Evolutionary conservation across 2,329 filamentous ascomycete species (phyloP).

Genomic region (Chaetomium globosum): DNA sequence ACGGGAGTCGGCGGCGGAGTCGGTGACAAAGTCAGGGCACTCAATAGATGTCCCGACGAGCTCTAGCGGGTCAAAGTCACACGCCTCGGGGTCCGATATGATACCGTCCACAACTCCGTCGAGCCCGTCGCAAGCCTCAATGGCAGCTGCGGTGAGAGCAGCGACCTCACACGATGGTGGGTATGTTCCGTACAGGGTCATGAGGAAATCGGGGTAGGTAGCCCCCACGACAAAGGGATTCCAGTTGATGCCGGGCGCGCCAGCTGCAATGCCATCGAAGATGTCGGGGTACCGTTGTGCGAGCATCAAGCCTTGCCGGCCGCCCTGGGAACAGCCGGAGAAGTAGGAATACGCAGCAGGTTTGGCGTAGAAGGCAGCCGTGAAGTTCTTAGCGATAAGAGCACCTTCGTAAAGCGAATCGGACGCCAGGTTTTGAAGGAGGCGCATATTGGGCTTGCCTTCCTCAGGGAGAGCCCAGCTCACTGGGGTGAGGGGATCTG

Average conservation of each 20-base stretch:
- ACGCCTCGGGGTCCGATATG: background rate
- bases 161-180: background rate
- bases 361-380: slow-evolving; percentile 50
- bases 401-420: background rate
- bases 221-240: background rate
- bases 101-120: background rate
- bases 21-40: background rate
- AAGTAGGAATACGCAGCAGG: slow-evolving; percentile 53
- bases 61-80: background rate
- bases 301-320: slow-evolving; percentile 57
- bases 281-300: slow-evolving; percentile 57
- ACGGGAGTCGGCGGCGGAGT: too few relatives aligned
- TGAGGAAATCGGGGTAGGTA: background rate
- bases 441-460: background rate
- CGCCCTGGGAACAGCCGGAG: slow-evolving; percentile 58
- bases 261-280: slow-evolving; percentile 57
- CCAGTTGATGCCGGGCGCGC: slow-evolving; percentile 43
- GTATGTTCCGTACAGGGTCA: background rate
- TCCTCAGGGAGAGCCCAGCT: background rate
- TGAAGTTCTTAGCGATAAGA: background rate
- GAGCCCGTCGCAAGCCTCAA: background rate
- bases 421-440: background rate
- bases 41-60: background rate
- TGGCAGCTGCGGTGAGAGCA: background rate
- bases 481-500: background rate